Evolutionary conservation across 2,329 filamentous ascomycete species (phyloP).

Genomic region (Aspergillus flavus): DNA sequence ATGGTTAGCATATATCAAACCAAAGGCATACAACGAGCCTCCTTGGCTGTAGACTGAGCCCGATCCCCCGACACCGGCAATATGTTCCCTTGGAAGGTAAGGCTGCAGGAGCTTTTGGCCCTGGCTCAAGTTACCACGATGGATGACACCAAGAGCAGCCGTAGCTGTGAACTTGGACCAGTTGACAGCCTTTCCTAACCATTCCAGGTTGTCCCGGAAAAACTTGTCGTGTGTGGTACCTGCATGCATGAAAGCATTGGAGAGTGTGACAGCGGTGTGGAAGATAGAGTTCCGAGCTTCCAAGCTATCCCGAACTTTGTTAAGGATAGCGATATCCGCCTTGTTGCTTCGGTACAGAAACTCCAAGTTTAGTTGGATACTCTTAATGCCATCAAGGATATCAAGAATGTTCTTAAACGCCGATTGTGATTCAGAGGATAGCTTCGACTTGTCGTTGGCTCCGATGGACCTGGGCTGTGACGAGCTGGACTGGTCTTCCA

Average conservation of each 20-base stretch:
- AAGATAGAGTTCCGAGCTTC: constrained; percentile 98
- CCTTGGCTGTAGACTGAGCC: constrained; percentile 96
- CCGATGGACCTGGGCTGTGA: constrained; percentile 40
- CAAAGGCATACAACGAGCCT: constrained; percentile 92
- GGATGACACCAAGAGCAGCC: constrained; percentile 92
- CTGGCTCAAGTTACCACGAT: constrained; percentile 91
- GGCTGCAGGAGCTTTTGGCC: constrained; percentile 91
- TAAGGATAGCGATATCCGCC: constrained; percentile 86
- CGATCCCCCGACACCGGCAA: constrained; percentile 65
- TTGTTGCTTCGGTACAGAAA: constrained; percentile 96
- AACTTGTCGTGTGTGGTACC: constrained; percentile 98
- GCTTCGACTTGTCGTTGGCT: constrained; percentile 37
- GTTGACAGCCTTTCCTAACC: constrained; percentile 97
- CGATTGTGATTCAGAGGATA: constrained; percentile 55
- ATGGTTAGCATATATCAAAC: constrained; percentile 96
- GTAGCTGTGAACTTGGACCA: constrained; percentile 99
- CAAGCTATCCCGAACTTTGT: constrained; percentile 93
- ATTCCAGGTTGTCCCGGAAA: constrained; percentile 96
- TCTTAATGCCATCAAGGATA: constrained; percentile 84
- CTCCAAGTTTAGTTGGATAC: constrained; percentile 91
- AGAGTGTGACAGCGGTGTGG: constrained; percentile 95
- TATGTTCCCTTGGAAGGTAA: constrained; percentile 76
- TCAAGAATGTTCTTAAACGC: constrained; percentile 60
- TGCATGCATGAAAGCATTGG: constrained; percentile 99
- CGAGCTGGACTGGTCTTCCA: constrained; percentile 53